Evolutionary conservation across 228 moss, liverwort and hornwort genomes (phyloP).

Genomic region (Sphagnum magellanicum): DNA sequence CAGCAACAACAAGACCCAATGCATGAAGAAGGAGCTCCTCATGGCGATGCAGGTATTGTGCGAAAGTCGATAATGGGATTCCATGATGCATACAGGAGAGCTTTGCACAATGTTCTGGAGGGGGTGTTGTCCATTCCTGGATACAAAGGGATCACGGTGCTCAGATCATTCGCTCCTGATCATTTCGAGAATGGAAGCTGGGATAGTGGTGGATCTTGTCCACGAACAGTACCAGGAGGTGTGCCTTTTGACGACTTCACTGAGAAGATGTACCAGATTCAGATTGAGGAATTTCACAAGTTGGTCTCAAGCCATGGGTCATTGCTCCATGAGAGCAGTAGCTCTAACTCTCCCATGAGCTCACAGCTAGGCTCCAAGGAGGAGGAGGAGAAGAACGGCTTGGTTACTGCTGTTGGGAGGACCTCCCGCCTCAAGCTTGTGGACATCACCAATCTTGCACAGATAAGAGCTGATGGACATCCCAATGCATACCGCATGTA

Average conservation of each 20-base stretch:
- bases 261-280: constrained; percentile 30
- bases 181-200: constrained; percentile 81
- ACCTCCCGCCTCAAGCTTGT: constrained; percentile 26
- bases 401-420: too few relatives aligned
- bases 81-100: constrained; percentile 30
- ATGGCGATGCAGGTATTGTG: constrained; percentile 8
- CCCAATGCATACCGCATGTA: constrained; percentile 34
- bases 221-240: constrained; percentile 53
- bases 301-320: not conserved
- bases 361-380: too few relatives aligned
- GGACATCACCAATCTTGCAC: constrained; percentile 53
- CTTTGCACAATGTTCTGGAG: constrained; percentile 34
- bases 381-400: too few relatives aligned
- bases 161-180: constrained; percentile 65
- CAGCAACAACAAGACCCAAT: too few relatives aligned
- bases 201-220: constrained; percentile 53
- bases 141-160: constrained; percentile 46
- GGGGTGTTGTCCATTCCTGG: constrained; percentile 33
- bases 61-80: constrained; percentile 51
- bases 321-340: constrained; percentile 14
- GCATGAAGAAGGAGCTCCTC: constrained; percentile 11
- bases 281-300: constrained; percentile 38
- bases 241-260: constrained; percentile 20
- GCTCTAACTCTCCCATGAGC: not conserved
- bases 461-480: constrained; percentile 66